Evolutionary conservation across 805 yeast genomes (phyloP).

Genomic region (Limtongia smithiae): DNA sequence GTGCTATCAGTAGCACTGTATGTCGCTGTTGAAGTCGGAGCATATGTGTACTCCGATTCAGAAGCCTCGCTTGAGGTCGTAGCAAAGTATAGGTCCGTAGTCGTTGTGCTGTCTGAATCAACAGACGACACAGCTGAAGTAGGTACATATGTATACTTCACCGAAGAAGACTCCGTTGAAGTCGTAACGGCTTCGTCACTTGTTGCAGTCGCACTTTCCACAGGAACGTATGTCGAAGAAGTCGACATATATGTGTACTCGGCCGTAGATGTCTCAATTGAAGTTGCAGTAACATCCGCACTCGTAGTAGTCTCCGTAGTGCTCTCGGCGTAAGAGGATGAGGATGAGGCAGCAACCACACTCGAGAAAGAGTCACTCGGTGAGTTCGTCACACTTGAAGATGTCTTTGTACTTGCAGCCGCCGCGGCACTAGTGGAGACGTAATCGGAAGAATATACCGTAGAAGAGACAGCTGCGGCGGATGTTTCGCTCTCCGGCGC

Average conservation of each 20-base stretch:
- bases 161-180: neutral
- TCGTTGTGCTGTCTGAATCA: too few species aligned
- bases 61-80: too few species aligned
- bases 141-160: neutral
- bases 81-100: too few species aligned
- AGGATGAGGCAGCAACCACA: neutral
- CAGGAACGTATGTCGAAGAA: slow-evolving; percentile 6
- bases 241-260: slow-evolving; percentile 10
- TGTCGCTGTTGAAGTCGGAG: too few species aligned
- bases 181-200: neutral
- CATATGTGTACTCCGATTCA: too few species aligned
- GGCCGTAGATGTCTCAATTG: slow-evolving; percentile 15
- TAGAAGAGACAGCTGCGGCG: too few species aligned
- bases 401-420: neutral
- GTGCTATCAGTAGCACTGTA: too few species aligned
- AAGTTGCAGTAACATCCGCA: slow-evolving; percentile 10
- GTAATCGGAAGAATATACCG: too few species aligned
- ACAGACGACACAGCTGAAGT: too few species aligned
- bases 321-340: neutral
- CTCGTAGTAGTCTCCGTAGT: slow-evolving; percentile 22
- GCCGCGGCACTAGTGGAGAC: slow-evolving; percentile 22
- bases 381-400: too few species aligned
- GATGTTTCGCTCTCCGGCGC: too few species aligned
- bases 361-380: too few species aligned
- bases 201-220: slow-evolving; percentile 15